These are phyloP conservation scores for Colletotrichum sp. DNA, from an alignment of 2,329 filamentous ascomycete species.

Conservation along the genomic window DNA sequence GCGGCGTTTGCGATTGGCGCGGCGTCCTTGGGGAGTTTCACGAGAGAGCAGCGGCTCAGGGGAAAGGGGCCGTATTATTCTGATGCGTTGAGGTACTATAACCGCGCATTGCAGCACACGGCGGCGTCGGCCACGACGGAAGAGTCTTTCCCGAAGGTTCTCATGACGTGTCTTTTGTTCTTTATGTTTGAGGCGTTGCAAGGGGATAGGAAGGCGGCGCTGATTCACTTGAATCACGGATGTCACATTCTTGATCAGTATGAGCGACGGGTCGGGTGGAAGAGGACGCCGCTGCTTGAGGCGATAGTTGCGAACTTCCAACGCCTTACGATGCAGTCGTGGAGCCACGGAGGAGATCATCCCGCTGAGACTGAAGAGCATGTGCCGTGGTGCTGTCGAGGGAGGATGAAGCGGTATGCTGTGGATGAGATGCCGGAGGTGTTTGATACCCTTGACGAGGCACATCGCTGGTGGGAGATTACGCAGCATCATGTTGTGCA, in stretches of 20 bases:
- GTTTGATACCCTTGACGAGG: slow-evolving; percentile 1
- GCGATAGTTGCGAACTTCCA: slow-evolving; percentile 5
- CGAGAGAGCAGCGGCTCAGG: not conserved
- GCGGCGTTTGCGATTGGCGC: slow-evolving; percentile 46
- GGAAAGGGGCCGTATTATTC: not conserved
- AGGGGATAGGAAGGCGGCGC: slow-evolving; percentile 41
- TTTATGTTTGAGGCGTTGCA: slow-evolving; percentile 45
- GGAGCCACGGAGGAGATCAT: slow-evolving; percentile 12
- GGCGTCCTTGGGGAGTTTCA: not conserved
- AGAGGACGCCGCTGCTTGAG: not conserved
- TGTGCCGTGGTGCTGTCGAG: slow-evolving; percentile 14
- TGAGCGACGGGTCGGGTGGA: not conserved
- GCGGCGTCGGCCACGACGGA: not conserved
- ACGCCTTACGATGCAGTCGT: slow-evolving; percentile 15
- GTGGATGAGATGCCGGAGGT: slow-evolving; percentile 13
- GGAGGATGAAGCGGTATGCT: not conserved
- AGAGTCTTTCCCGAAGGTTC: not conserved
- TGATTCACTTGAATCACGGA: slow-evolving; percentile 44
- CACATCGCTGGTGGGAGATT: slow-evolving; percentile 15
- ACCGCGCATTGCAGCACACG: not conserved
- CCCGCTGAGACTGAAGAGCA: not conserved
- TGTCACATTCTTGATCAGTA: not conserved
- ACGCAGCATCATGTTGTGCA: slow-evolving; percentile 9
- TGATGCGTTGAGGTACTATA: slow-evolving; percentile 6
- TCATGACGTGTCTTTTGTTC: slow-evolving; percentile 44